Evolutionary conservation across 371 early-diverging fungal genomes (phyloP).

Genomic region (Mucor saturninus): DNA sequence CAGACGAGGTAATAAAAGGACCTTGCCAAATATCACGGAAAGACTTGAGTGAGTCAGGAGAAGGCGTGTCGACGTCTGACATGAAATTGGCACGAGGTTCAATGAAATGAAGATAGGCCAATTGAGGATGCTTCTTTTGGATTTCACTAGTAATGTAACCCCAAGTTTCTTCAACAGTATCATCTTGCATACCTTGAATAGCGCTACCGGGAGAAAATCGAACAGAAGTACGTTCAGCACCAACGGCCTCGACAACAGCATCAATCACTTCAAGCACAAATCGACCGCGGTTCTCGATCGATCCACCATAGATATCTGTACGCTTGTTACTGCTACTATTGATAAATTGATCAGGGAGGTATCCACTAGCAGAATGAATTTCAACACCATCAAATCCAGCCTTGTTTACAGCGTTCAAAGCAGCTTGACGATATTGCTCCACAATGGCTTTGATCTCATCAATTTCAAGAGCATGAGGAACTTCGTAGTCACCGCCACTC

Average conservation of each 20-base stretch:
- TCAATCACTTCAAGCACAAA: slow-evolving; percentile 63
- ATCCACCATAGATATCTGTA: slow-evolving; percentile 67
- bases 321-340: slow-evolving; percentile 2
- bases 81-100: slow-evolving; percentile 21
- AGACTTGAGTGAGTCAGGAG: too few species aligned
- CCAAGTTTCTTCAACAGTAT: slow-evolving; percentile 33
- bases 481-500: too few species aligned
- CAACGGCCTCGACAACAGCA: slow-evolving; percentile 47
- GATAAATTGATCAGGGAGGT: slow-evolving; percentile 64
- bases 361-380: slow-evolving; percentile 73
- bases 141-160: slow-evolving; percentile 22
- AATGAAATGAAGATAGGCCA: slow-evolving; percentile 39
- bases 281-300: slow-evolving; percentile 73
- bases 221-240: slow-evolving; percentile 26
- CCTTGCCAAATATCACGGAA: too few species aligned
- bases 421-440: slow-evolving; percentile 25
- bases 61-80: too few species aligned
- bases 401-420: too few species aligned
- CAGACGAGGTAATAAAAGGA: too few species aligned
- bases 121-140: slow-evolving; percentile 19
- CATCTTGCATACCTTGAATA: slow-evolving; percentile 33
- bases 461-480: too few species aligned
- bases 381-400: too few species aligned
- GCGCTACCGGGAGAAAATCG: slow-evolving; percentile 20
- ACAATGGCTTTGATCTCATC: too few species aligned